Percentiles rank a stretch among this genome's conserved stretches.
phyloP scores from a whole-genome alignment of 2,329 filamentous ascomycete species.

The Allantophomopsis lycopodina region DNA sequence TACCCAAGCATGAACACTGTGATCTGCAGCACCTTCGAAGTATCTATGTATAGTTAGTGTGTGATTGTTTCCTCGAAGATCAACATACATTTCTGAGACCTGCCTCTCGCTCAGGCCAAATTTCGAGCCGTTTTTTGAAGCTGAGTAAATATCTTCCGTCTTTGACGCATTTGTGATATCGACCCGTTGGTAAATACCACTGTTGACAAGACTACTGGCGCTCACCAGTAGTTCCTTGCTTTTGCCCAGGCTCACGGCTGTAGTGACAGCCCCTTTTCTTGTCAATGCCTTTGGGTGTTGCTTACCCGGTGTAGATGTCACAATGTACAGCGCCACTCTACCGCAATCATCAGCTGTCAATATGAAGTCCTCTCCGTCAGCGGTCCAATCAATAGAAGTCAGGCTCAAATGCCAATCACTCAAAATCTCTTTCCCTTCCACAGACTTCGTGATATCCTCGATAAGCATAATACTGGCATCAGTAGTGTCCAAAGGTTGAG shows the following conservation, averaged over 20 bases:
- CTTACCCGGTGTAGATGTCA: constrained; percentile 40
- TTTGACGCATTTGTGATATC: constrained; percentile 23
- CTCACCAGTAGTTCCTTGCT: constrained; percentile 46
- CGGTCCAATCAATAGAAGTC: constrained; percentile 40
- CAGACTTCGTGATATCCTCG: constrained; percentile 47
- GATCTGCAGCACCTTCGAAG: constrained; percentile 48
- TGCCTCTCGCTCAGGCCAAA: constrained; percentile 53
- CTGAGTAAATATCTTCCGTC: constrained; percentile 39
- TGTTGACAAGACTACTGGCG: constrained; percentile 58
- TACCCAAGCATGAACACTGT: constrained; percentile 57
- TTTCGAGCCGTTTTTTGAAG: constrained; percentile 47
- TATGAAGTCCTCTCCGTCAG: constrained; percentile 48
- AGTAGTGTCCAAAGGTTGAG: constrained; percentile 61
- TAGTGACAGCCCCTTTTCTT: constrained; percentile 36
- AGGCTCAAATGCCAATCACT: constrained; percentile 40
- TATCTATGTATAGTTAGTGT: constrained; percentile 21
- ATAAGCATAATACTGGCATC: constrained; percentile 61
- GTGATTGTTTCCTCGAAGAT: too few relatives aligned
- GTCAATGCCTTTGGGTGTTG: constrained; percentile 35
- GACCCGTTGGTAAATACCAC: constrained; percentile 48
- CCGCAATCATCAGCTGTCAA: constrained; percentile 63
- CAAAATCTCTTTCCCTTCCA: constrained; percentile 31
- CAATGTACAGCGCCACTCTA: constrained; percentile 43
- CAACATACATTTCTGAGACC: constrained; percentile 39
- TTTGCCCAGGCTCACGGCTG: constrained; percentile 35